Percentiles rank a stretch among this genome's conserved stretches.
Evolutionary conservation across 169 alveolate genomes (phyloP).

Genomic region (Perkinsus chesapeaki): DNA sequence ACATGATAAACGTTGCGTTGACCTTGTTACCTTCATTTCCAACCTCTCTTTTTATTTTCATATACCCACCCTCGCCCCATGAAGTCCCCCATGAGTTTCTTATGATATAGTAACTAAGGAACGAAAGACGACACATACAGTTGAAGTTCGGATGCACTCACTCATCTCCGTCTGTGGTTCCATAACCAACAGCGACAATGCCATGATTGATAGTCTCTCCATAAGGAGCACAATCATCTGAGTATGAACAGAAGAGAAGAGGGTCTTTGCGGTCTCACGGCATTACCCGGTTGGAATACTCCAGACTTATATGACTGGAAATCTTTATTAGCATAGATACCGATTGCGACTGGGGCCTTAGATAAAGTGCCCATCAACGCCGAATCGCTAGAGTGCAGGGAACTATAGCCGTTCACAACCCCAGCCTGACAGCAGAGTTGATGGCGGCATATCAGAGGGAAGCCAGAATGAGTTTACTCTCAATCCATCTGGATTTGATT

Average conservation of each 20-base stretch:
- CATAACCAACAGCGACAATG: neutral
- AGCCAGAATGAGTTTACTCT: neutral
- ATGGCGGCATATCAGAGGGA: neutral
- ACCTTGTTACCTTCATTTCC: too few relatives aligned
- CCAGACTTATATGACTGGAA: neutral
- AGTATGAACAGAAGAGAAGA: neutral
- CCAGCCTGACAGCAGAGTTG: neutral
- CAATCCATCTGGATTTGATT: neutral
- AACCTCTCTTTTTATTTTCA: neutral
- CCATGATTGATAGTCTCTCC: neutral
- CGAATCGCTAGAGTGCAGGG: neutral
- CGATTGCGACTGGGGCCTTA: neutral
- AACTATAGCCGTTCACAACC: neutral
- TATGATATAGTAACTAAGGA: neutral
- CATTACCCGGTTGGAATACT: neutral
- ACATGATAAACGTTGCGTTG: too few relatives aligned
- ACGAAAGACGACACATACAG: neutral
- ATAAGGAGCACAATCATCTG: neutral
- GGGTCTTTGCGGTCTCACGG: neutral
- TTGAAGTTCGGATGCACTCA: neutral
- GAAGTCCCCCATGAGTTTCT: conserved; percentile 4
- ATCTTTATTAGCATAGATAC: neutral
- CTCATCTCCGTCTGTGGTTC: neutral
- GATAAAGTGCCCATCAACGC: neutral
- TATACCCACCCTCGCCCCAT: conserved; percentile 7